Base-by-base conservation (phyloP, 441 rosid species). In the Populus hybrid region DNA sequence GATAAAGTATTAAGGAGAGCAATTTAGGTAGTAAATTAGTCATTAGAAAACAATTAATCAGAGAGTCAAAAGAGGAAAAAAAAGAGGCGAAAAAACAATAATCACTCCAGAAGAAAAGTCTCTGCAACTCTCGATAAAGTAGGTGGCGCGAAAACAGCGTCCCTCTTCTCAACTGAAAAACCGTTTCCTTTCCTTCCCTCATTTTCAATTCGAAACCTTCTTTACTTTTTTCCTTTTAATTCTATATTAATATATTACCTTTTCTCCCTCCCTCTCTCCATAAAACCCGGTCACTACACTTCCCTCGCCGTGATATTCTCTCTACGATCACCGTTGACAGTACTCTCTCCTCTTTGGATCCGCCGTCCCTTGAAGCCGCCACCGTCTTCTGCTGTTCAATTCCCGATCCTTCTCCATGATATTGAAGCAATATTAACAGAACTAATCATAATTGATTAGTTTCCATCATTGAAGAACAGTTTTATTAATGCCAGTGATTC, bases 111-210 rank as follows among this genome's bases (percentile, higher is more conserved):
- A 50, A 50, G 59, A 50, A 46, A 46, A 50, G n/a, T 50, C 59
- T 50, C 59, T 50, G 0, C n/a, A 16, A 50, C 59, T 50, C 59
- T 50, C 59, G 2, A 16, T 6, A 64, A 74, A 87, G 82, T 78
- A 82, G 93, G 93, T 89, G 94, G 94, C 95, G 95, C 97, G 89
- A 90, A 91, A 87, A 77, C 78, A 84, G 84, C 93, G 89, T 79
- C 89, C 89, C 75, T 50, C 59, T 1, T 66, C 74, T 79, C 86
- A 71, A 73, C 85, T 61, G 81, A 77, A 80, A 84, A 83, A 83
- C 84, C 88, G 86, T 30, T 30, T 30, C 32, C 32, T 70, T 76
- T 38, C 80, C 70, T 76, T 70, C 34, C 30, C 36, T 9, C 19
- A 18, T 59, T 32, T 35, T 35, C 67, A 32, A 34, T 46, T 64